Base-by-base conservation (phyloP, 2,329 filamentous ascomycete genomes). In the Aspergillus sojae region DNA sequence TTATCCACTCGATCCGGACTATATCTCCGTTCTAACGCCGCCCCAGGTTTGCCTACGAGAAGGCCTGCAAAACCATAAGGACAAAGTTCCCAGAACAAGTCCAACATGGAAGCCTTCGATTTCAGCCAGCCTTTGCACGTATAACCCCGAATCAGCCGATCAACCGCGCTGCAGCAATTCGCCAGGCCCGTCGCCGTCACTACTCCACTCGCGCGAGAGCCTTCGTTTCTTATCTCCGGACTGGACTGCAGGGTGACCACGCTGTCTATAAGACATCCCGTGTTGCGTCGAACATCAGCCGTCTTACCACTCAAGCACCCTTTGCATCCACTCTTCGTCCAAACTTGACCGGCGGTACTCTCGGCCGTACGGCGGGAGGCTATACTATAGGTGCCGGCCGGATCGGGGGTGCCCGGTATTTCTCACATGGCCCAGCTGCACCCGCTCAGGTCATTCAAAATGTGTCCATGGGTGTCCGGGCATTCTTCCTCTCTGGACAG, bases 361-460 rank as follows among this genome's bases (percentile, higher is more conserved):
- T 97, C 52, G 89, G 92, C 39, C 88, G 94, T 62, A 92, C 92
- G 45, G 92, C 94, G 9, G 93, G 94, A 68, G 95, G 95, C n/a
- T 99, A 99, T 67, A 81, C 92, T 45, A 80, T 85, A 61, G 92
- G 92, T 34, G 87, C 88, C 57, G 90, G 89, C 36, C 85, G 89
- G 54, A 77, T 87, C 63, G 88, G 91, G 68, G 91, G 90, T 52
- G 88, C 89, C 28, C 87, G 94, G 68, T 94, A 94, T 82, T 98
- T 98, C 80, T 96, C 93, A 1, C 94, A 97, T 79, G 87, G 89
- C 0, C 93, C 94, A 1, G 90, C 92, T 11, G 88, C 90, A 9
- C 93, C 93, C 45, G 93, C 94, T 1, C 92, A 98, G 77, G 93
- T 98, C 54, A 87, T 98, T 58, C 91, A 95, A 77, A 97, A 97